phyloP scores from a whole-genome alignment of 345 rosid genomes.

The Camelina neglecta region DNA sequence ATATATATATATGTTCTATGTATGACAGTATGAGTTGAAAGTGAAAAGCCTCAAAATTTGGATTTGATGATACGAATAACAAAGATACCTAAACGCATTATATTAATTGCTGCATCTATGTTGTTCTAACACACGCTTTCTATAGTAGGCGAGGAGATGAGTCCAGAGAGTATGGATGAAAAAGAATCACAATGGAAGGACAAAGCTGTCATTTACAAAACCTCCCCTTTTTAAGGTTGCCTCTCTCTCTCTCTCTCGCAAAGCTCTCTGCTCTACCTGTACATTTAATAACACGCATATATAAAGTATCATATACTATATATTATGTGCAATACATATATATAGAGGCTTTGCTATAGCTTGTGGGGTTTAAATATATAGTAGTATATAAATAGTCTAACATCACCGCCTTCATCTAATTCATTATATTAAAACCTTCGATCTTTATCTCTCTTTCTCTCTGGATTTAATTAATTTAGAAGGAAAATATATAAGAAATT shows the following conservation, averaged over 20 bases:
- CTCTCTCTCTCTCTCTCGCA: slow-evolving; percentile 11
- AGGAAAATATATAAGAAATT: not conserved
- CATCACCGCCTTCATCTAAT: slow-evolving; percentile 19
- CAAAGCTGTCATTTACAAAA: slow-evolving; percentile 10
- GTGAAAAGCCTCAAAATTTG: too few species aligned
- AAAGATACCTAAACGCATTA: too few species aligned
- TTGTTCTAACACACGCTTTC: too few species aligned
- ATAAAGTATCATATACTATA: not conserved
- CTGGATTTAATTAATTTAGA: not conserved
- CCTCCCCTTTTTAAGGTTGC: slow-evolving; percentile 29
- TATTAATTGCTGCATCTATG: too few species aligned
- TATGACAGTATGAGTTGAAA: too few species aligned
- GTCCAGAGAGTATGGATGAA: not conserved
- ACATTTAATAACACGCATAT: slow-evolving; percentile 24
- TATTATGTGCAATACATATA: not conserved
- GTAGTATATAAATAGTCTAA: not conserved
- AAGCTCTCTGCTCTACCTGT: slow-evolving; percentile 24
- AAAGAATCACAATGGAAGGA: slow-evolving; percentile 2
- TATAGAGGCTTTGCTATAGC: not conserved
- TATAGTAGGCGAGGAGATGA: too few species aligned
- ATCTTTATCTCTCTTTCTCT: not conserved
- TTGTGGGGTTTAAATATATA: not conserved
- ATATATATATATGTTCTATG: too few species aligned
- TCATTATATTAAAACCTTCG: slow-evolving; percentile 4
- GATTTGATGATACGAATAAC: too few species aligned